These are phyloP conservation scores for Verticillium isaacii DNA, from an alignment of 2,329 filamentous ascomycete species.

Conservation along the genomic window DNA sequence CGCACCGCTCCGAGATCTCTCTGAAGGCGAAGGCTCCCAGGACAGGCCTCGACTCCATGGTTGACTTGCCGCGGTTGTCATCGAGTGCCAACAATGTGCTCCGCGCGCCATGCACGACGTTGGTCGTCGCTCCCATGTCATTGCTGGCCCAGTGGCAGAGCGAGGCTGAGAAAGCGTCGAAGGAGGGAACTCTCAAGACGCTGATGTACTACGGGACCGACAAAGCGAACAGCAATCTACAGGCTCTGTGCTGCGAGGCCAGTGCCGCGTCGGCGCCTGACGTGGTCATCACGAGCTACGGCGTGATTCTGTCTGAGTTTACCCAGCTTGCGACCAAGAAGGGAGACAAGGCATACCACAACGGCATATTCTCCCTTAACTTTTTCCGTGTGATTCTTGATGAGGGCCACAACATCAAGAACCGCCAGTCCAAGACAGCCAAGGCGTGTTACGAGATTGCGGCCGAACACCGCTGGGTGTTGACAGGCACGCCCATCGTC, in stretches of 20 bases:
- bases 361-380: conserved; percentile 82
- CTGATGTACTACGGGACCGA: conserved; percentile 91
- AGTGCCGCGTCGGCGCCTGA: conserved; percentile 77
- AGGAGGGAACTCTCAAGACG: conserved; percentile 73
- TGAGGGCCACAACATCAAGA: conserved; percentile 92
- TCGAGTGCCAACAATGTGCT: conserved; percentile 53
- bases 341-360: conserved; percentile 60
- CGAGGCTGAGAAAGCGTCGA: conserved; percentile 87
- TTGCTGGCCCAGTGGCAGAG: conserved; percentile 96
- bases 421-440: conserved; percentile 84
- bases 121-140: conserved; percentile 97
- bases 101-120: conserved; percentile 77
- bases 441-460: conserved; percentile 89
- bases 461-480: conserved; percentile 82
- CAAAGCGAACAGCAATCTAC: conserved; percentile 70
- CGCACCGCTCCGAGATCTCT: conserved; percentile 61
- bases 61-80: conserved; percentile 58
- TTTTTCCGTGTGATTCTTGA: conserved; percentile 96
- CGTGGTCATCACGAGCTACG: conserved; percentile 92
- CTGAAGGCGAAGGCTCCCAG: conserved; percentile 27
- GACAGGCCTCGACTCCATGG: conserved; percentile 38
- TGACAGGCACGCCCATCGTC: conserved; percentile 95
- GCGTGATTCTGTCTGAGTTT: conserved; percentile 85
- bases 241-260: conserved; percentile 68
- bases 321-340: conserved; percentile 64